Evolutionary conservation across 768 basidiomycete genomes (phyloP).

Genomic region (Trametes cubensis): DNA sequence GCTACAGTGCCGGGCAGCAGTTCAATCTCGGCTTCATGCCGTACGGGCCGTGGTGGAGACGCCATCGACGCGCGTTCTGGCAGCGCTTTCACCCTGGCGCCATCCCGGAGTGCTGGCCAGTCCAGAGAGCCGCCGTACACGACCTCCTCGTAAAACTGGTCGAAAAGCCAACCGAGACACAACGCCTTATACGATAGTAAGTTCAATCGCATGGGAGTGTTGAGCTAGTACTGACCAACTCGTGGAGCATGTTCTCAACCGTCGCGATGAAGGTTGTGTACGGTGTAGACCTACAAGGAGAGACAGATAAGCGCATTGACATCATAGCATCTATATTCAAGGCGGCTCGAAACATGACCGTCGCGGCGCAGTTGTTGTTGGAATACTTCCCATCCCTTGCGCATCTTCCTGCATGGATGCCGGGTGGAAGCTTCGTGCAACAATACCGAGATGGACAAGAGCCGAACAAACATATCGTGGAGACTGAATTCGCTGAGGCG

Average conservation of each 20-base stretch:
- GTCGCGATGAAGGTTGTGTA: conserved; percentile 4
- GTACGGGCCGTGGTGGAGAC: conserved; percentile 18
- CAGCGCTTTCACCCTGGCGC: conserved; percentile 11
- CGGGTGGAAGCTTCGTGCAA: background rate
- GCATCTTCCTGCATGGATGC: conserved; percentile 9
- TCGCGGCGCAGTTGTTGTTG: conserved; percentile 3
- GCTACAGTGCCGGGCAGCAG: conserved; percentile 6
- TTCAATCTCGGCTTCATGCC: conserved; percentile 8
- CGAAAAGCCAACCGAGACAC: background rate
- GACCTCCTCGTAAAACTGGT: conserved; percentile 12
- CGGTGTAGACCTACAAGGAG: background rate
- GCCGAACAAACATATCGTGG: background rate
- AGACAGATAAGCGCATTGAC: conserved; percentile 19
- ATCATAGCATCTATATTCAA: conserved; percentile 16
- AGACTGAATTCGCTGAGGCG: background rate
- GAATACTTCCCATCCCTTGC: conserved; percentile 2
- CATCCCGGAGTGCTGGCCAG: background rate
- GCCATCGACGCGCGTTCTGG: conserved; percentile 17
- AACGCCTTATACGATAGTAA: conserved; percentile 14
- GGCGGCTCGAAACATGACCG: background rate
- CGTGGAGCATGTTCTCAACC: conserved; percentile 12
- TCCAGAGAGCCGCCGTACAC: conserved; percentile 6
- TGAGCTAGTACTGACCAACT: no score
- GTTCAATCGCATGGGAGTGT: background rate
- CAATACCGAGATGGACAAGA: background rate